These are phyloP conservation scores for Trichoderma sp. DNA, from an alignment of 2,329 filamentous ascomycete species.

Conservation along the genomic window DNA sequence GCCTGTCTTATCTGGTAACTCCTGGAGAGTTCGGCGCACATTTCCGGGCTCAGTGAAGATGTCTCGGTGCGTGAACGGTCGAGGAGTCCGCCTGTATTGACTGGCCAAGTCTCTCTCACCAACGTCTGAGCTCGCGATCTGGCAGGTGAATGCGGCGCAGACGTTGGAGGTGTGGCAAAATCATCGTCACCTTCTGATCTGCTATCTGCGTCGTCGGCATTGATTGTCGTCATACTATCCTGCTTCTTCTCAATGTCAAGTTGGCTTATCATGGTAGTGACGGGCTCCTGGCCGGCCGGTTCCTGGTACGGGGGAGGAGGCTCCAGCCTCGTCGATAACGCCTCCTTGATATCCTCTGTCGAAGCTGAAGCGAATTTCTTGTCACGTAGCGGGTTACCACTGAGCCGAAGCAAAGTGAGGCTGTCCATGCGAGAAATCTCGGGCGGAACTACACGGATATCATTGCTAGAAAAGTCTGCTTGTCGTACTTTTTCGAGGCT, in stretches of 20 bases:
- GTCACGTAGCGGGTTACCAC: constrained; percentile 88
- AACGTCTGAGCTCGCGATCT: constrained; percentile 54
- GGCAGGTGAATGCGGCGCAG: constrained; percentile 54
- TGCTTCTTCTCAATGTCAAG: constrained; percentile 40
- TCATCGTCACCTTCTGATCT: constrained; percentile 58
- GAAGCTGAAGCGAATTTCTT: constrained; percentile 82
- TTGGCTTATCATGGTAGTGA: constrained; percentile 32
- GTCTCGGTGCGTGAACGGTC: constrained; percentile 71
- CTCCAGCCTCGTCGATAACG: constrained; percentile 68
- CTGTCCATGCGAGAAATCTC: constrained; percentile 79
- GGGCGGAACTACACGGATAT: constrained; percentile 75
- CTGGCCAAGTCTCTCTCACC: constrained; percentile 56
- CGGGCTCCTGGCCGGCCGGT: constrained; percentile 32
- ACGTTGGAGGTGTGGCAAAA: constrained; percentile 62
- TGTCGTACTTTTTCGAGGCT: constrained; percentile 69
- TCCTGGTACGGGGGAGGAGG: constrained; percentile 54
- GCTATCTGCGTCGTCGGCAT: constrained; percentile 48
- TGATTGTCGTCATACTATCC: constrained; percentile 9
- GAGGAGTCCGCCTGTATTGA: constrained; percentile 65
- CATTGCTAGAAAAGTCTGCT: constrained; percentile 84
- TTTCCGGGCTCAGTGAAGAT: constrained; percentile 61
- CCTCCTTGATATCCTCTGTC: constrained; percentile 79
- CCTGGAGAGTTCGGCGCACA: constrained; percentile 59
- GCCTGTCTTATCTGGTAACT: constrained; percentile 59
- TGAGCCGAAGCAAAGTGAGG: constrained; percentile 74